A percentile compares a stretch with the other conserved stretches of the same genome.
phyloP scores from a whole-genome alignment of 2,329 filamentous ascomycete genomes.

The Aureobasidium leucospermi region DNA sequence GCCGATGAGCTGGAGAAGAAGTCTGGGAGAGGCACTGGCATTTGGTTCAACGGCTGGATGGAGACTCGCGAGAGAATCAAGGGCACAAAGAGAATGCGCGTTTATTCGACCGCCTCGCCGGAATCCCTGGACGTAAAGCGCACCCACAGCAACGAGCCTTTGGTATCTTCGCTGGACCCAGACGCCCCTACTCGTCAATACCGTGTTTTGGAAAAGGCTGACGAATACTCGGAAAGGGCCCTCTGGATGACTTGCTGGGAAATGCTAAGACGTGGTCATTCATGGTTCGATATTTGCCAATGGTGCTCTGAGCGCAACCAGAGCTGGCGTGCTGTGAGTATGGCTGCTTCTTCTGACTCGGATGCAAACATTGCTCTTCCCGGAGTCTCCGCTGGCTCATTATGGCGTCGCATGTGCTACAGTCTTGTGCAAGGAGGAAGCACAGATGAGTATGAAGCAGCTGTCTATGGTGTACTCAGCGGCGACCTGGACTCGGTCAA shows the following conservation, averaged over 20 bases:
- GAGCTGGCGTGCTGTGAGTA: constrained; percentile 77
- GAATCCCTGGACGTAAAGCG: constrained; percentile 42
- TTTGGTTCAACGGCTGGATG: constrained; percentile 84
- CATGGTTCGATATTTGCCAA: constrained; percentile 64
- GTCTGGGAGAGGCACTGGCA: constrained; percentile 60
- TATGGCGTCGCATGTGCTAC: constrained; percentile 75
- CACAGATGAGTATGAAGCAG: constrained; percentile 71
- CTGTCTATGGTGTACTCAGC: constrained; percentile 83
- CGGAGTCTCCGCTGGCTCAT: constrained; percentile 35
- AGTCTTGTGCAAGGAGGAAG: constrained; percentile 60
- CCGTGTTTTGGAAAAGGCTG: constrained; percentile 68
- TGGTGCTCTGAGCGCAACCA: constrained; percentile 85
- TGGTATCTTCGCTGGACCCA: constrained; percentile 85
- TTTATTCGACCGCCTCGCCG: constrained; percentile 40
- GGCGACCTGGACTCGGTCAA: constrained; percentile 75
- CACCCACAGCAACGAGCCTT: constrained; percentile 49
- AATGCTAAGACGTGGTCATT: constrained; percentile 77
- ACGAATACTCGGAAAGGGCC: constrained; percentile 81
- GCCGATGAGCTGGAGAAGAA: constrained; percentile 65
- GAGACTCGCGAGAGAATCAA: constrained; percentile 89
- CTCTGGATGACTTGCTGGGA: constrained; percentile 95
- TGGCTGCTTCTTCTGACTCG: constrained; percentile 59
- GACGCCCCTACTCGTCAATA: constrained; percentile 78
- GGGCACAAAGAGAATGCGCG: constrained; percentile 71
- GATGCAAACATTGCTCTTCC: constrained; percentile 31